Base-by-base conservation (phyloP, 2,329 filamentous ascomycete genomes). In the Calycina herbarum region DNA sequence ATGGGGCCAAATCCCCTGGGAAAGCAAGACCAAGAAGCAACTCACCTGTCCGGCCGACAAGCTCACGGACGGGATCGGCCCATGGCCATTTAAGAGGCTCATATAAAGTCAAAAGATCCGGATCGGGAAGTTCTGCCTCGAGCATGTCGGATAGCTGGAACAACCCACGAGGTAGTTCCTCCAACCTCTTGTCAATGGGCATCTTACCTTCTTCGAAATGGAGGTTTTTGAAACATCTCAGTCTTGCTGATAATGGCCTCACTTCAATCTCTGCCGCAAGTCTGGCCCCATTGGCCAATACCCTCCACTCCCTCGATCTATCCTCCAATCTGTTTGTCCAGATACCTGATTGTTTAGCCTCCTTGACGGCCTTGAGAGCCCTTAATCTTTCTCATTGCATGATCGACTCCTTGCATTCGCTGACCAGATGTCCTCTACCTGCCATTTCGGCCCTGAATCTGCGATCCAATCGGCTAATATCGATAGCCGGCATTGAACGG, bases 361-460 rank as follows among this genome's bases (percentile, higher is more conserved):
- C 87, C 10, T 82, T 99, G 65, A 93, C 93, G 24, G 90, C 93
- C 33, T 85, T 99, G n/a, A 89, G 94, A 69, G 94, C 95, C 29
- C 81, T 99, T 63, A 98, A 99, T 74, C 83, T 99, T 31, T 96
- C 94, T 3, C 91, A 96, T 74, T 98, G 94, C 83, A 97, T 98
- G 94, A 98, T 99, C 69, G 92, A 94, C 72, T 95, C 93, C 17
- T 83, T 99, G 64, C 91, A 96, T 73, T 97, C 94, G 1, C 82
- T 99, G 54, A 89, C 89, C 1, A 88, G 91, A 69, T 95, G 90
- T 73, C 93, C 95, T 13, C 83, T 99, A 5, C 94, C 95, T 33
- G 94, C 95, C 24, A 97, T 99, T 68, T 96, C 92, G 1, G 94
- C 94, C 1, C 82, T 99, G 65, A 98, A 98, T 74, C 85, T 99